Evolutionary conservation across 164 flowering plant genomes (phyloP).

Genomic region (Pachysandra terminalis): DNA sequence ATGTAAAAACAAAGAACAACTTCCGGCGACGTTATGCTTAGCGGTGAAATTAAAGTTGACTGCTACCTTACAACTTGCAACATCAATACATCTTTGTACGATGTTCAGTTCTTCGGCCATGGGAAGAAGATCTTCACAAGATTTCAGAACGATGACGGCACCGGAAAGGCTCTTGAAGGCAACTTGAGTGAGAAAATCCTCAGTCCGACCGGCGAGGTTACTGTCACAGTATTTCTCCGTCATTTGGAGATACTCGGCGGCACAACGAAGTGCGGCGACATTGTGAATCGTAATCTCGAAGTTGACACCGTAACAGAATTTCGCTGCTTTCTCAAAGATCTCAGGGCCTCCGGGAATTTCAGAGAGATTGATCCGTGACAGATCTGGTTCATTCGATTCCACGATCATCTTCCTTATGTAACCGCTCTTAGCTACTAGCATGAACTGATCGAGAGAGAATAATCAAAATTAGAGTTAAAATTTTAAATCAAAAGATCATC

Average conservation of each 20-base stretch:
- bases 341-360: slow-evolving; percentile 88
- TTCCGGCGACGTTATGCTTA: no score
- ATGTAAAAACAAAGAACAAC: background rate
- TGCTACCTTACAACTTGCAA: slow-evolving; percentile 52
- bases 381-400: slow-evolving; percentile 56
- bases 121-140: slow-evolving; percentile 73
- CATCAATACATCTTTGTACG: slow-evolving; percentile 67
- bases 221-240: slow-evolving; percentile 63
- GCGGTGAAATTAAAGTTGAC: no score
- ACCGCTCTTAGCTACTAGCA: slow-evolving; percentile 89
- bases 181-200: slow-evolving; percentile 67
- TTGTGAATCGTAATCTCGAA: slow-evolving; percentile 88
- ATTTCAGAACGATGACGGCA: slow-evolving; percentile 65
- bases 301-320: slow-evolving; percentile 88
- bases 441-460: slow-evolving; percentile 60
- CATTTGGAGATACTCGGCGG: slow-evolving; percentile 88
- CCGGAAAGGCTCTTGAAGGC: slow-evolving; percentile 67
- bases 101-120: slow-evolving; percentile 61
- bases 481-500: background rate
- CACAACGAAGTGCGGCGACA: slow-evolving; percentile 80
- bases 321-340: slow-evolving; percentile 85
- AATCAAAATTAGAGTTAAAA: no score
- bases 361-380: slow-evolving; percentile 52
- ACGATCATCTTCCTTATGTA: slow-evolving; percentile 61
- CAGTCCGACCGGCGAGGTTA: slow-evolving; percentile 71